Conservation (phyloP, 148 eudicot species). For the Diospyros kaki region DNA sequence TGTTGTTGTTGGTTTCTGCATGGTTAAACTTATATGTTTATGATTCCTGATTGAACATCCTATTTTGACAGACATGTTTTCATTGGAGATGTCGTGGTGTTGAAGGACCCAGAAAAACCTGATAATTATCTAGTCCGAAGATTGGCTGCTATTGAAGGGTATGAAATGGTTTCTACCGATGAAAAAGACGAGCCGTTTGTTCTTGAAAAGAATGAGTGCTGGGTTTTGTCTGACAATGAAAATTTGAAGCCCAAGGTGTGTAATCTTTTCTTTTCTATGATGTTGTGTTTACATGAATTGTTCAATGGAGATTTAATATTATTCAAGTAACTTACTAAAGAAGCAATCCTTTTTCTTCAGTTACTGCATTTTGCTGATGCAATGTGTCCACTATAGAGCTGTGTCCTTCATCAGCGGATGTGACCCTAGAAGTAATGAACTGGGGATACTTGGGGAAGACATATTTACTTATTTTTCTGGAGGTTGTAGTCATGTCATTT, state of each 20-base stretch:
- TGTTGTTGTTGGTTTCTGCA: neutral
- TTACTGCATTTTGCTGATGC: neutral
- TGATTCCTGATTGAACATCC: slow-evolving; percentile 5
- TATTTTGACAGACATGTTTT: slow-evolving; percentile 54
- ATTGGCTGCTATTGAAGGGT: slow-evolving; percentile 85
- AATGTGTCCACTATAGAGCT: neutral
- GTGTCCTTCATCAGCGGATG: neutral
- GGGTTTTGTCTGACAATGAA: slow-evolving; percentile 90
- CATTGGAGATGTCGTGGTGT: slow-evolving; percentile 86
- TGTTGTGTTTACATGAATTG: neutral
- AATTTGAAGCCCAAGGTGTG: slow-evolving; percentile 69
- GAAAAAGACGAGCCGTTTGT: slow-evolving; percentile 90
- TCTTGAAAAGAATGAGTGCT: slow-evolving; percentile 79
- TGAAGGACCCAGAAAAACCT: slow-evolving; percentile 72
- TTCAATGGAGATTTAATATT: too few relatives aligned
- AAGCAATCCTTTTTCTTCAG: neutral
- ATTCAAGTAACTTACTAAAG: too few relatives aligned
- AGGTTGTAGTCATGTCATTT: neutral
- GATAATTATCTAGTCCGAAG: slow-evolving; percentile 70
- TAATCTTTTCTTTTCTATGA: neutral
- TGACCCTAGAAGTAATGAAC: too few relatives aligned
- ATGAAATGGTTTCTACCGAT: slow-evolving; percentile 89
- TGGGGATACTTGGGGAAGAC: too few relatives aligned
- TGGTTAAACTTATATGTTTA: neutral
- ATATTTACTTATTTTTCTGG: too few relatives aligned